Conservation (phyloP, 2,329 filamentous ascomycete species). For the Diaporthe citrichinensis region DNA sequence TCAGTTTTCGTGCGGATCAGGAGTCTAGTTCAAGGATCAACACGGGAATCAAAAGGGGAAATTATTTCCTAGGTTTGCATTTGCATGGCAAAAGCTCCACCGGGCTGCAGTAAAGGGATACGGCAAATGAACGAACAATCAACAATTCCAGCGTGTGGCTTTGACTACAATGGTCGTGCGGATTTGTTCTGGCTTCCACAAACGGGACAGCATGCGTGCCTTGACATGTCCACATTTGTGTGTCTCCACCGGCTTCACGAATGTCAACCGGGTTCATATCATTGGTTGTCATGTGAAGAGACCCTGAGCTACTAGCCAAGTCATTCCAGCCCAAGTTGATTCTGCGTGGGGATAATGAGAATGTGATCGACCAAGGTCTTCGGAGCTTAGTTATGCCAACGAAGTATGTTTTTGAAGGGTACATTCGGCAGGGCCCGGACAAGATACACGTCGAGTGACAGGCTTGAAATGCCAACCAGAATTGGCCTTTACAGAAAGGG, state of each 20-base stretch:
- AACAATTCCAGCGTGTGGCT: conserved; percentile 51
- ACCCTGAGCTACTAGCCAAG: no score
- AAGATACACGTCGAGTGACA: not conserved
- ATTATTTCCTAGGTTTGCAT: conserved; percentile 60
- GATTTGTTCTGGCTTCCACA: not conserved
- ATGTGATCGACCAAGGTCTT: no score
- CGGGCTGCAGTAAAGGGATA: conserved; percentile 65
- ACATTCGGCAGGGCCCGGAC: not conserved
- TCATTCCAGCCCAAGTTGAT: not conserved
- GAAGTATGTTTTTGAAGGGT: no score
- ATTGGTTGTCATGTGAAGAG: no score
- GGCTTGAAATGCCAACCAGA: not conserved
- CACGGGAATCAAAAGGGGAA: conserved; percentile 48
- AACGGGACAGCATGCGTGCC: not conserved
- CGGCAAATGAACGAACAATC: conserved; percentile 63
- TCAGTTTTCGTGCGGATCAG: conserved; percentile 48
- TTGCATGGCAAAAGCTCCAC: conserved; percentile 61
- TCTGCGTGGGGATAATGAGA: not conserved
- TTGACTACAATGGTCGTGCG: conserved; percentile 7
- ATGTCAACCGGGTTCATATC: not conserved
- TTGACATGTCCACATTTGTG: not conserved
- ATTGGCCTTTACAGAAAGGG: not conserved
- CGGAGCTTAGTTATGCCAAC: no score
- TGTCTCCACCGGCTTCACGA: not conserved
- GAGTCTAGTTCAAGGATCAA: conserved; percentile 42